phyloP scores from a whole-genome alignment of 306 rosid species.

The Quercus alba region DNA sequence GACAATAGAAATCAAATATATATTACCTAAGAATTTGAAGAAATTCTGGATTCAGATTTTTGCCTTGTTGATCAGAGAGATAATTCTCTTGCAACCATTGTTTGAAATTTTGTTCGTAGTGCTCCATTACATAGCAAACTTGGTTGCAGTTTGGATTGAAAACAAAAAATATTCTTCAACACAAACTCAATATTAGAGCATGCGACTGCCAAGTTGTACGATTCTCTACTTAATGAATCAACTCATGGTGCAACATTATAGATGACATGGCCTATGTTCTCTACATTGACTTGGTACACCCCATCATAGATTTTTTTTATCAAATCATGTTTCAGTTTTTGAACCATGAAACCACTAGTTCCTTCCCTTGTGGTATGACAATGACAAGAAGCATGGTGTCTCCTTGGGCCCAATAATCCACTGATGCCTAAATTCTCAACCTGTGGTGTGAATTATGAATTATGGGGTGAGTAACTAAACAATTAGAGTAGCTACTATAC shows the following conservation, averaged over 20 bases:
- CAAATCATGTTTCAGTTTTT: background rate
- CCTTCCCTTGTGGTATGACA: background rate
- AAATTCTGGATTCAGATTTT: background rate
- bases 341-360: background rate
- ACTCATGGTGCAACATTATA: background rate
- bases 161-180: background rate
- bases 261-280: background rate
- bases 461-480: background rate
- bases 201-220: background rate
- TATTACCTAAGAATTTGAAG: conserved; percentile 1
- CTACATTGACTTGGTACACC: background rate
- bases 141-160: background rate
- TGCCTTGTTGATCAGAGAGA: background rate
- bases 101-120: background rate
- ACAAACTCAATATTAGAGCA: background rate
- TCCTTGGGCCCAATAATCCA: background rate
- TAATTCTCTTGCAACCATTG: background rate
- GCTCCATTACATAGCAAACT: background rate
- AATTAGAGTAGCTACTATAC: too few relatives aligned
- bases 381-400: background rate
- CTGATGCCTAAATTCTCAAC: background rate
- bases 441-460: background rate
- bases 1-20: background rate
- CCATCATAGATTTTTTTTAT: background rate
- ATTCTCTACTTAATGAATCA: background rate